Evolutionary conservation across 441 rosid species (phyloP), one percentile per base, ranked within the genome.

Genomic region (Eutrema salsugineum): DNA sequence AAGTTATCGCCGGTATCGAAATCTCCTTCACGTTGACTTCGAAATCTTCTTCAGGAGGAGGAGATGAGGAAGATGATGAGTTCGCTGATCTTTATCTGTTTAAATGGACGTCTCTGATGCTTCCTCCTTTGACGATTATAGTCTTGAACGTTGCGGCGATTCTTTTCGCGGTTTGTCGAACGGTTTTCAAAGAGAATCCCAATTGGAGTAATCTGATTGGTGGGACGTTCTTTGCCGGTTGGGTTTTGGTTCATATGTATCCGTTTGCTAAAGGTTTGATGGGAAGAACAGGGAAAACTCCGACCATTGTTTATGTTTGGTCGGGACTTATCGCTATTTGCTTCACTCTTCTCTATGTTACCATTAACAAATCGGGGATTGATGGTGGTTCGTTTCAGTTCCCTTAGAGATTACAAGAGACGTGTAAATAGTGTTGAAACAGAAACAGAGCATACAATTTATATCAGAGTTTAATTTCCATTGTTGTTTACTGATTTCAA

Each of bases 201-300:
- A 64, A 82, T 53, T 89, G 91, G 93, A 86, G 86, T 63, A 78
- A 79, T 10, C 70, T 89, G 48, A 9, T 89, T 5, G 91, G 93
- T 35, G 93, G 91, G 6, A 81, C 79, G 5, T 86, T 89, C 81
- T 89, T 89, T 70, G 87, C 89, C 27, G 78, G 78, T 74, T 89
- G 93, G 93, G 95, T 87, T 14, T 63, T 87, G 83, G 78, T 83
- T 64, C 91, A 89, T 79, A 81, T 89, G 36, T 89, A 83, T 72
- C 95, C 95, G 0, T 89, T 89, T 38, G 88, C 85, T 0, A 89
- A 86, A 80, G 95, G 93, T 10, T 81, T 87, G n/a, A 87, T 86
- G 93, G 95, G 93, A 38, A 79, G 85, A 78, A 71, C 88, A 32
- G 89, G 91, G 40, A 85, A 62, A 63, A 86, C 93, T 0, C 89